Evolutionary conservation across 441 rosid species (phyloP).

Genomic region (Corymbia citriodora): DNA sequence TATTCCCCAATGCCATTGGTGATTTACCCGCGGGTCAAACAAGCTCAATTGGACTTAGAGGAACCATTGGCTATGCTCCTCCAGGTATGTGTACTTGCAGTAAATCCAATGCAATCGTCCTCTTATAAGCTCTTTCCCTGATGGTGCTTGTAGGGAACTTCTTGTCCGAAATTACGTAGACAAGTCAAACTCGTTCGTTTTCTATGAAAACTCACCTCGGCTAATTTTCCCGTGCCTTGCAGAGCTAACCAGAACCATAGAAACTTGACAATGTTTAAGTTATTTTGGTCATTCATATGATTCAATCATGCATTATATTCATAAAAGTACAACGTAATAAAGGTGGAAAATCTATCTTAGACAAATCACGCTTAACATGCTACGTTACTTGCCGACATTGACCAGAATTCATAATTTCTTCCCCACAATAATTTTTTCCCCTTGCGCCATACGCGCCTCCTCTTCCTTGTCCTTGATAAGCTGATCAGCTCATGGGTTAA

Average conservation of each 20-base stretch:
- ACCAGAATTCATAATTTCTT: background rate
- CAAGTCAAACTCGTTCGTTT: background rate
- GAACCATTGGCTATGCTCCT: slow-evolving; percentile 8
- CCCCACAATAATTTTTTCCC: background rate
- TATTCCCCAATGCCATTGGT: background rate
- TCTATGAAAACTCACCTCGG: background rate
- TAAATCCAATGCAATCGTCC: background rate
- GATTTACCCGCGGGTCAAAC: background rate
- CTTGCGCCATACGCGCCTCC: background rate
- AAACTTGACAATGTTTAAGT: background rate
- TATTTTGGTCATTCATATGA: background rate
- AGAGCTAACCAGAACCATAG: background rate
- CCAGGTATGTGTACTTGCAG: background rate
- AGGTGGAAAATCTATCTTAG: background rate
- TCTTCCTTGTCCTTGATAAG: background rate
- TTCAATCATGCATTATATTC: background rate
- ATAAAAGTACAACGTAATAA: background rate
- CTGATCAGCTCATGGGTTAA: background rate
- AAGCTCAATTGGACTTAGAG: background rate
- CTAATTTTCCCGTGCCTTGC: background rate
- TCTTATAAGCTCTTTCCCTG: background rate
- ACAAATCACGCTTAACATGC: no score
- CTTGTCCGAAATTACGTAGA: background rate
- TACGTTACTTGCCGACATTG: background rate
- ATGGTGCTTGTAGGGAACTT: background rate